phyloP scores from a whole-genome alignment of 495 filamentous ascomycete genomes.

The Polyplosphaeria fusca region DNA sequence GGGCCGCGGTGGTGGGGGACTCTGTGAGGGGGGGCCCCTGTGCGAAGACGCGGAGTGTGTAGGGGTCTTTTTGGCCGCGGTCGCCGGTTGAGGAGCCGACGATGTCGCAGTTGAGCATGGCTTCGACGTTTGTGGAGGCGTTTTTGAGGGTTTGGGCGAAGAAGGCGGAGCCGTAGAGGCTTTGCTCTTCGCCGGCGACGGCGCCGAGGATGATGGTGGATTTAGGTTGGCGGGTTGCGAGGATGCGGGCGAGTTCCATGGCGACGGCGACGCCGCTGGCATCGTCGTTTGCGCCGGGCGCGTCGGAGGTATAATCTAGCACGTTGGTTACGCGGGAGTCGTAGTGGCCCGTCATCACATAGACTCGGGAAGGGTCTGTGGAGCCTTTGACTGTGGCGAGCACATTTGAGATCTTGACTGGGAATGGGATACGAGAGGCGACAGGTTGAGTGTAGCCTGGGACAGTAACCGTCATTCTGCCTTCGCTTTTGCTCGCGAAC shows the following conservation, averaged over 20 bases:
- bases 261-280: constrained; percentile 44
- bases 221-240: constrained; percentile 44
- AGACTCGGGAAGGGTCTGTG: constrained; percentile 45
- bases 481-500: constrained; percentile 16
- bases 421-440: constrained; percentile 45
- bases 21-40: constrained; percentile 46
- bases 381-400: constrained; percentile 51
- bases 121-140: constrained; percentile 48
- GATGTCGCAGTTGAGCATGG: constrained; percentile 54
- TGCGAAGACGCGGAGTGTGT: constrained; percentile 52
- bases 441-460: constrained; percentile 48
- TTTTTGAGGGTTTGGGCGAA: constrained; percentile 50
- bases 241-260: constrained; percentile 50
- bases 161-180: constrained; percentile 48
- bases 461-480: constrained; percentile 44
- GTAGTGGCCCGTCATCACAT: constrained; percentile 55
- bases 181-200: constrained; percentile 54
- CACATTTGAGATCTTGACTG: constrained; percentile 50
- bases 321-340: constrained; percentile 50
- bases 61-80: constrained; percentile 43
- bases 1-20: constrained; percentile 33
- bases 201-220: constrained; percentile 54
- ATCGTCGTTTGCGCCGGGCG: constrained; percentile 56
- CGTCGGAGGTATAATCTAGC: constrained; percentile 49
- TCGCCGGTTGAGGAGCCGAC: constrained; percentile 47